Conservation (phyloP, 2,329 filamentous ascomycete species). For the Arthrobotrys sphaeroides region DNA sequence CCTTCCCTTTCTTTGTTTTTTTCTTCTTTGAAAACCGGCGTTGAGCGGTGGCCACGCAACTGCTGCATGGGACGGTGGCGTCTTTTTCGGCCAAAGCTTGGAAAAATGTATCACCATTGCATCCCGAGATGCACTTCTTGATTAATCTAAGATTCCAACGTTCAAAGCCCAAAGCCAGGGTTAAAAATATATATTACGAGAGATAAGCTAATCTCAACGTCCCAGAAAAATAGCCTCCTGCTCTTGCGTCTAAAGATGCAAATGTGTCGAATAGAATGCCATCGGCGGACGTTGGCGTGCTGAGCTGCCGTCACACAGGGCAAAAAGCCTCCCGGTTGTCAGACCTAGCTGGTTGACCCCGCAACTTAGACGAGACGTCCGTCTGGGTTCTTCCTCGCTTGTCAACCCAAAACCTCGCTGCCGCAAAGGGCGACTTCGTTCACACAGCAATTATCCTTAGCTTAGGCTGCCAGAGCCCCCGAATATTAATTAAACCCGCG, state of each 20-base stretch:
- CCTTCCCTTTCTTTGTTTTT: too few species aligned
- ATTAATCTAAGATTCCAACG: conserved; percentile 1
- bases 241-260: conserved; percentile 4
- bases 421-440: not conserved
- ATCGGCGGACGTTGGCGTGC: conserved; percentile 2
- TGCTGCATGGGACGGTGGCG: not conserved
- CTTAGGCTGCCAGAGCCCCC: conserved; percentile 21
- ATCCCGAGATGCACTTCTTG: not conserved
- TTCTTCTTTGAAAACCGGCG: too few species aligned
- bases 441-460: not conserved
- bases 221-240: not conserved
- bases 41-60: conserved; percentile 15
- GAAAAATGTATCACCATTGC: not conserved
- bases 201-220: conserved; percentile 29
- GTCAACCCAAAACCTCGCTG: conserved; percentile 8
- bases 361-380: conserved; percentile 49
- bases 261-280: conserved; percentile 9
- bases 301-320: conserved; percentile 12
- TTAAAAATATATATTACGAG: conserved; percentile 52
- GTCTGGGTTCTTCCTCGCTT: conserved; percentile 28
- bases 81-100: not conserved
- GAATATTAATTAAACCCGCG: not conserved
- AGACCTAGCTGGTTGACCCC: conserved; percentile 28
- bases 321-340: conserved; percentile 19
- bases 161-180: conserved; percentile 3